Conservation (phyloP, 2,329 filamentous ascomycete genomes). For the Fusarium cicatricum region DNA sequence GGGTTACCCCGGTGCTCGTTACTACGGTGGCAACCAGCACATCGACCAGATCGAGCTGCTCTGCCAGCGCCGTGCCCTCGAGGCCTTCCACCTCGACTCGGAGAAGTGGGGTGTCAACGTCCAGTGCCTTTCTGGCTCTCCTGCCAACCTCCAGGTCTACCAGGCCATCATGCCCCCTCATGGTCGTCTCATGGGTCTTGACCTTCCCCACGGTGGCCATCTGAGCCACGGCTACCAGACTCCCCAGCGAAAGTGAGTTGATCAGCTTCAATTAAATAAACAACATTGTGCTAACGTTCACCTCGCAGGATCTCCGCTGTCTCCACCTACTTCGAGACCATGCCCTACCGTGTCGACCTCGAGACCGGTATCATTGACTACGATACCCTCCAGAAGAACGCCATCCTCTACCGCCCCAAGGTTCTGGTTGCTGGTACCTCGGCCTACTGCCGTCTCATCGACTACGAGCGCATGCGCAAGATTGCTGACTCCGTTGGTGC, state of each 20-base stretch:
- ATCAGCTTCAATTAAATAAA: background rate
- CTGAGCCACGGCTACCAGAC: constrained; percentile 98
- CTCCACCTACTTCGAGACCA: constrained; percentile 98
- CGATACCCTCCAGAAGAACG: constrained; percentile 88
- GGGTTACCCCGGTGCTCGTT: constrained; percentile 96
- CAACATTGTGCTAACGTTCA: constrained; percentile 5
- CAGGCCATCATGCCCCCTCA: constrained; percentile 96
- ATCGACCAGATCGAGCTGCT: constrained; percentile 96
- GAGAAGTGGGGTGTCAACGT: constrained; percentile 99
- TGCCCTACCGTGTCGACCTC: constrained; percentile 91
- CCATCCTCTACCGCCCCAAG: constrained; percentile 92
- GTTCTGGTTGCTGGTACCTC: constrained; percentile 96
- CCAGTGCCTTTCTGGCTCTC: constrained; percentile 90
- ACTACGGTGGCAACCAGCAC: constrained; percentile 99
- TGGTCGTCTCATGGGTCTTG: constrained; percentile 95
- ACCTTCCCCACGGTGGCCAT: constrained; percentile 93
- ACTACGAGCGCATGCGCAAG: constrained; percentile 95
- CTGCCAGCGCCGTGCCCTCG: constrained; percentile 92
- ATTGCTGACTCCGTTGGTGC: constrained; percentile 93
- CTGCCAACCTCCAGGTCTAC: constrained; percentile 98
- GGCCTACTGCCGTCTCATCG: constrained; percentile 97
- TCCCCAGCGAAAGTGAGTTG: constrained; percentile 81
- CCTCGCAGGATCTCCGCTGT: constrained; percentile 86
- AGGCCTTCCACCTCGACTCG: constrained; percentile 86
- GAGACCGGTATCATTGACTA: constrained; percentile 98